phyloP scores from a whole-genome alignment of 2,329 filamentous ascomycete species.

The Aureobasidium leucospermi region DNA sequence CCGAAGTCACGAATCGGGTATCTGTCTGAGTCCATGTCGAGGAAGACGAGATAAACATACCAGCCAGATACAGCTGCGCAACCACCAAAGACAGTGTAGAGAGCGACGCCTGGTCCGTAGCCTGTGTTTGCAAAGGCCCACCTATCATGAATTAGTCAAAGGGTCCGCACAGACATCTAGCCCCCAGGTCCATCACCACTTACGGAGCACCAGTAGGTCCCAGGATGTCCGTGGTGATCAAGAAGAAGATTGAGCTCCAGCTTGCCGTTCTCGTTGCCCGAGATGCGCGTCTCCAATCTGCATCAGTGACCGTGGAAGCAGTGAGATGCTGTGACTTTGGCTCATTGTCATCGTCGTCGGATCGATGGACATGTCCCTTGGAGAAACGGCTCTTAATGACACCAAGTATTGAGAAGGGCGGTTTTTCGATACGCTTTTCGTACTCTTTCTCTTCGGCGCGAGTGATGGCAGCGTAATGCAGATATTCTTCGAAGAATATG shows the following conservation, averaged over 20 bases:
- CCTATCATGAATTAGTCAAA: conserved; percentile 2
- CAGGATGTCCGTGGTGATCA: conserved; percentile 39
- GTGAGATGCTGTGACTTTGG: not conserved
- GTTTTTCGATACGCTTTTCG: conserved; percentile 18
- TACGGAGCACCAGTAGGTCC: conserved; percentile 29
- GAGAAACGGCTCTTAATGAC: conserved; percentile 19
- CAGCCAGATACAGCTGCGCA: conserved; percentile 16
- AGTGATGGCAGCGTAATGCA: conserved; percentile 17
- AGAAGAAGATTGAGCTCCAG: conserved; percentile 35
- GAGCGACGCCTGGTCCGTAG: conserved; percentile 29
- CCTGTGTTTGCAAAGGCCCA: conserved; percentile 27
- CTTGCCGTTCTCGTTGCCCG: conserved; percentile 31
- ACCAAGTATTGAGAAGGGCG: conserved; percentile 13
- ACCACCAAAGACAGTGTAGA: conserved; percentile 32
- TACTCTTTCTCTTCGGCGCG: conserved; percentile 18
- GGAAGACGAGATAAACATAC: conserved; percentile 28
- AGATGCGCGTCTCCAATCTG: conserved; percentile 31
- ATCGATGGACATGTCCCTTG: conserved; percentile 8
- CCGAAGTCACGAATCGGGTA: conserved; percentile 37
- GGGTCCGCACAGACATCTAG: too few species aligned
- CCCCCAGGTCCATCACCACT: not conserved
- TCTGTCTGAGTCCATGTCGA: conserved; percentile 33
- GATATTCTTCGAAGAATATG: conserved; percentile 23
- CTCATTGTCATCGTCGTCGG: not conserved
- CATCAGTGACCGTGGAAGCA: conserved; percentile 19